Conservation (phyloP, 768 basidiomycete genomes). For the Tricholoma furcatifolium region DNA sequence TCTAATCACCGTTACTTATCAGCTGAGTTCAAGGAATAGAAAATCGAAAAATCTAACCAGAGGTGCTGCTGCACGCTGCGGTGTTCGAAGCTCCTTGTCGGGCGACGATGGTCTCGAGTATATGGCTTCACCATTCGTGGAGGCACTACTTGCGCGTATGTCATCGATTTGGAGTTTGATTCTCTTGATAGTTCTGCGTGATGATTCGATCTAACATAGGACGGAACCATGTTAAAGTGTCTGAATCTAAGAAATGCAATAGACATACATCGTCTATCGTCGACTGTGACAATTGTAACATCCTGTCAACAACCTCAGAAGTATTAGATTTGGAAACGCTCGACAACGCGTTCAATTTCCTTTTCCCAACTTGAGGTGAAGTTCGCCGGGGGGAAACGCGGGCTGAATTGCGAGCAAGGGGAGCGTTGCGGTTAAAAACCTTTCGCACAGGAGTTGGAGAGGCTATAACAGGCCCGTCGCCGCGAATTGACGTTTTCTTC, state of each 20-base stretch:
- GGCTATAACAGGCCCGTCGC: slow-evolving; percentile 33
- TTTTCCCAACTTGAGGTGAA: slow-evolving; percentile 50
- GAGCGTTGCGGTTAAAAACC: slow-evolving; percentile 48
- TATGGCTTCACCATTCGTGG: slow-evolving; percentile 27
- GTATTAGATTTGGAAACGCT: slow-evolving; percentile 23
- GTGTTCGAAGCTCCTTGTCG: slow-evolving; percentile 49
- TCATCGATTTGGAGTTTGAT: slow-evolving; percentile 70
- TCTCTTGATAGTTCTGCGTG: slow-evolving; percentile 69
- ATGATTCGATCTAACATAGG: slow-evolving; percentile 60
- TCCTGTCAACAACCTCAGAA: slow-evolving; percentile 40
- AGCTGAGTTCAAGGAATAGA: neutral
- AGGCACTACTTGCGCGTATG: slow-evolving; percentile 23
- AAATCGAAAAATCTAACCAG: slow-evolving; percentile 34
- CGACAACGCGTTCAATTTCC: slow-evolving; percentile 30
- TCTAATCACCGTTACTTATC: slow-evolving; percentile 37
- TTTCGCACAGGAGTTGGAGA: slow-evolving; percentile 40
- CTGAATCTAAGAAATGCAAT: neutral
- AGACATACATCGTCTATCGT: slow-evolving; percentile 66
- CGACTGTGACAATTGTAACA: slow-evolving; percentile 49
- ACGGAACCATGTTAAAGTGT: neutral
- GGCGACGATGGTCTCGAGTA: slow-evolving; percentile 54
- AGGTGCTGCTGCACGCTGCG: slow-evolving; percentile 40
- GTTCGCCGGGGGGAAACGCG: slow-evolving; percentile 49
- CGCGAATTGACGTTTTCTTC: slow-evolving; percentile 73
- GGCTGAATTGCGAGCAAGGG: slow-evolving; percentile 45